These are phyloP conservation scores for Mortierella sp. DNA, from an alignment of 371 early-diverging fungal species.

Conservation along the genomic window DNA sequence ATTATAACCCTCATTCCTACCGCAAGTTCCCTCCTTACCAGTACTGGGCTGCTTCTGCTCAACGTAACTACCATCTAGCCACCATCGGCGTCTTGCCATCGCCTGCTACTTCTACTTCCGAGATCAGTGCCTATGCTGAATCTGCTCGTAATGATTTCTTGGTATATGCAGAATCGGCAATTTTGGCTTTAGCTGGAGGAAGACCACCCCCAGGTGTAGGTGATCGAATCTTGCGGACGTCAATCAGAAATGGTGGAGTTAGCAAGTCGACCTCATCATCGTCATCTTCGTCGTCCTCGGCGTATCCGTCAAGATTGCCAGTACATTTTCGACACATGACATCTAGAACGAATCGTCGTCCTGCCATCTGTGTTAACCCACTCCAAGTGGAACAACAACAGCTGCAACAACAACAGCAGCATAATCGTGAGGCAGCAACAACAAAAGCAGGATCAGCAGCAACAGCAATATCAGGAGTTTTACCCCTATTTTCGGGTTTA, in stretches of 20 bases:
- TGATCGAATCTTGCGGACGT: conserved; percentile 21
- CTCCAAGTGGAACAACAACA: conserved; percentile 10
- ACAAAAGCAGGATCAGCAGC: neutral
- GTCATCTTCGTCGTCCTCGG: no score
- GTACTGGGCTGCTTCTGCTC: conserved; percentile 38
- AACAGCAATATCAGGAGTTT: neutral
- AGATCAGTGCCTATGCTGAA: neutral
- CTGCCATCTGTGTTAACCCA: conserved; percentile 29
- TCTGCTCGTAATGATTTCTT: neutral
- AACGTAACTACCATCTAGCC: conserved; percentile 36
- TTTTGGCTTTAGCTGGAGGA: neutral
- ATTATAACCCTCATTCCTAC: conserved; percentile 26
- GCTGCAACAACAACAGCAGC: conserved; percentile 3
- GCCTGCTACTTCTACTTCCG: no score
- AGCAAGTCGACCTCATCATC: conserved; percentile 9
- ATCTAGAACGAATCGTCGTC: conserved; percentile 33
- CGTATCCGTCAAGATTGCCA: conserved; percentile 36
- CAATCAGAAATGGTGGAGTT: conserved; percentile 27
- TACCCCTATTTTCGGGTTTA: conserved; percentile 2
- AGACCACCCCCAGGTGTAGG: conserved; percentile 6
- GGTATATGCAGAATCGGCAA: neutral
- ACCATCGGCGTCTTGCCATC: conserved; percentile 24
- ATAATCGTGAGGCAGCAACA: neutral
- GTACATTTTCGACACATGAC: conserved; percentile 48
- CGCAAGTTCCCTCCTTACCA: conserved; percentile 42